phyloP scores from a whole-genome alignment of 2,329 filamentous ascomycete species.

The Colletotrichum chlorophyti region DNA sequence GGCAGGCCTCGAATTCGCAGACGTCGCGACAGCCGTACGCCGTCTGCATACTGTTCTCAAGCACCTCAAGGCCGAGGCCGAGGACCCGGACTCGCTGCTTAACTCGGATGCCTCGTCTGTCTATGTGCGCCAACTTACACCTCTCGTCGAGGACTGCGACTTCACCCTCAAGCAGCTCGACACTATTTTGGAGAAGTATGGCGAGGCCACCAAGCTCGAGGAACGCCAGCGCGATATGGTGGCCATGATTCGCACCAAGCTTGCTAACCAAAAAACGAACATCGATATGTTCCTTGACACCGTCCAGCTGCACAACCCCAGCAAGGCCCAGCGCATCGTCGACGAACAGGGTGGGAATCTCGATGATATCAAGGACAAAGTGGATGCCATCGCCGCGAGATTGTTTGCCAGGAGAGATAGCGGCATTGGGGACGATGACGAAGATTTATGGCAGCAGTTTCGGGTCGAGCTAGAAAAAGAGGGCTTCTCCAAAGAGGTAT shows the following conservation, averaged over 20 bases:
- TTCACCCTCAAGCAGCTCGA: slow-evolving; percentile 62
- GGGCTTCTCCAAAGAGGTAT: slow-evolving; percentile 62
- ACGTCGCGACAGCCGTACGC: slow-evolving; percentile 57
- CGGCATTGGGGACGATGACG: slow-evolving; percentile 50
- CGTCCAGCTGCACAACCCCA: slow-evolving; percentile 58
- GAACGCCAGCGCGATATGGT: slow-evolving; percentile 46
- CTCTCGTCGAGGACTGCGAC: slow-evolving; percentile 62
- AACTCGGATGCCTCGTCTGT: slow-evolving; percentile 48
- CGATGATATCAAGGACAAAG: slow-evolving; percentile 65
- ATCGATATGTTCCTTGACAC: slow-evolving; percentile 65
- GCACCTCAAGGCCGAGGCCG: slow-evolving; percentile 63
- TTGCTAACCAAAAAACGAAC: slow-evolving; percentile 58
- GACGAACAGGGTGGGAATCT: slow-evolving; percentile 49
- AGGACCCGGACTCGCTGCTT: slow-evolving; percentile 62
- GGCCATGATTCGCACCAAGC: slow-evolving; percentile 50
- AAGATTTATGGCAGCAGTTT: slow-evolving; percentile 65
- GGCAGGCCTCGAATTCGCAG: slow-evolving; percentile 55
- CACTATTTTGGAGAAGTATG: slow-evolving; percentile 56
- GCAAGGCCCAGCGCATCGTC: slow-evolving; percentile 42
- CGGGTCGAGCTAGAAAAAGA: slow-evolving; percentile 63
- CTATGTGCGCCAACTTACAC: slow-evolving; percentile 56
- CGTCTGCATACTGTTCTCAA: slow-evolving; percentile 62
- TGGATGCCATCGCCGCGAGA: slow-evolving; percentile 61
- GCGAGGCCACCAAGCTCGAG: slow-evolving; percentile 32
- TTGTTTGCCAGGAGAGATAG: slow-evolving; percentile 51